Conservation (phyloP, 1,284 basidiomycete species). For the Pseudozyma pruni region DNA sequence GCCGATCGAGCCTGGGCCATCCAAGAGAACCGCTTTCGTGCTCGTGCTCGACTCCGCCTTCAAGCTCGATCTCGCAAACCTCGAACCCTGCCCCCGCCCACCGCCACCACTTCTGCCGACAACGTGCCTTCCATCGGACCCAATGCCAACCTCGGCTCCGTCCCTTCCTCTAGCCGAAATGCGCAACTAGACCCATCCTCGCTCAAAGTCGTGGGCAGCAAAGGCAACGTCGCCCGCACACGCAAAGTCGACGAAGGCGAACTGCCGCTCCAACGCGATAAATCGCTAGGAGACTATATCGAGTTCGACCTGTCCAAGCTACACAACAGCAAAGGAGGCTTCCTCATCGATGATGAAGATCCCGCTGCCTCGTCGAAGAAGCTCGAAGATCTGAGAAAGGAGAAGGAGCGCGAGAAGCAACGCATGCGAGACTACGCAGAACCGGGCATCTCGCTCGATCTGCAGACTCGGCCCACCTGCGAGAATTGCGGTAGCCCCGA, state of each 20-base stretch:
- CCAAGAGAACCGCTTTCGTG: slow-evolving; percentile 41
- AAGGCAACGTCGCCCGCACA: slow-evolving; percentile 33
- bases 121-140: slow-evolving; percentile 40
- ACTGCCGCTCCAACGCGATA: slow-evolving; percentile 57
- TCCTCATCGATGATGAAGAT: slow-evolving; percentile 60
- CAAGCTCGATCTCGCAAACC: slow-evolving; percentile 33
- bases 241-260: slow-evolving; percentile 36
- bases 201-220: slow-evolving; percentile 36
- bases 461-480: slow-evolving; percentile 51
- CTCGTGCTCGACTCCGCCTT: slow-evolving; percentile 30
- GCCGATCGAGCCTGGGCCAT: slow-evolving; percentile 41
- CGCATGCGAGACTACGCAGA: slow-evolving; percentile 57
- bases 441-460: slow-evolving; percentile 60
- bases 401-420: slow-evolving; percentile 61
- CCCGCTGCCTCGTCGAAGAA: slow-evolving; percentile 39
- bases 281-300: slow-evolving; percentile 65
- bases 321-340: slow-evolving; percentile 66
- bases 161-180: slow-evolving; percentile 51
- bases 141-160: slow-evolving; percentile 38
- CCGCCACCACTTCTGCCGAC: slow-evolving; percentile 6
- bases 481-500: slow-evolving; percentile 58
- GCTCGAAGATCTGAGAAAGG: slow-evolving; percentile 60
- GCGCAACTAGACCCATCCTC: slow-evolving; percentile 34
- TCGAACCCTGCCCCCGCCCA: slow-evolving; percentile 12
- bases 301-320: slow-evolving; percentile 66